A percentile compares a stretch with the other conserved stretches of the same genome.
phyloP scores from a whole-genome alignment of 352 stramenopile species.

The Phytophthora hibernalis region DNA sequence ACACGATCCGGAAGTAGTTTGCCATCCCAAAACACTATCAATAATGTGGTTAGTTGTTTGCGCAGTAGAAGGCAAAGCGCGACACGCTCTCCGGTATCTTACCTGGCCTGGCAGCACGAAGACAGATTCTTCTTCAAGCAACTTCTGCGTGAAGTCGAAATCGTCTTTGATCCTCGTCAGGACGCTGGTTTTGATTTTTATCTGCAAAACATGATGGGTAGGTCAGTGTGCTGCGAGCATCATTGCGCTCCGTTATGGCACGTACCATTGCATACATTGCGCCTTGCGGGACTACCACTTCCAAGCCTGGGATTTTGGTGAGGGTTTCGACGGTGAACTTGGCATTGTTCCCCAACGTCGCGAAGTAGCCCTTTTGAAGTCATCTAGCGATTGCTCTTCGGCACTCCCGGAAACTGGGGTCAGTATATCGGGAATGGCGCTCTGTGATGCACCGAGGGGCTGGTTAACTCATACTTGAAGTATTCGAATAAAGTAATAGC shows the following conservation, averaged over 20 bases:
- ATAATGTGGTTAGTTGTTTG: neutral
- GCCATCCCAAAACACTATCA: constrained; percentile 63
- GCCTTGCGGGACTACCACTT: constrained; percentile 91
- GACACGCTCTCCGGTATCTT: neutral
- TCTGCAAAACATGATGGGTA: constrained; percentile 16
- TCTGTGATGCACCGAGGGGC: constrained; percentile 37
- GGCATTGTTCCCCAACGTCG: constrained; percentile 85
- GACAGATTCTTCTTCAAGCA: constrained; percentile 96
- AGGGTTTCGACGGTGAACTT: constrained; percentile 83
- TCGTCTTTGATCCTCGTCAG: constrained; percentile 92
- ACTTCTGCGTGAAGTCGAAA: constrained; percentile 92
- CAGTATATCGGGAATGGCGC: constrained; percentile 85
- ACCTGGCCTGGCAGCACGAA: constrained; percentile 94
- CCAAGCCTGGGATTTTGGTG: constrained; percentile 80
- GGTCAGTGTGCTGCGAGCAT: no score
- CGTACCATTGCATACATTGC: constrained; percentile 96
- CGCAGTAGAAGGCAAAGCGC: no score
- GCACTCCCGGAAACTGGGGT: constrained; percentile 63
- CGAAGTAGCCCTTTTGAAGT: constrained; percentile 90
- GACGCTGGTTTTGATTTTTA: constrained; percentile 68
- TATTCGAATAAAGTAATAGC: neutral
- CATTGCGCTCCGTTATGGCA: neutral
- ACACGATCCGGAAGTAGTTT: constrained; percentile 83
- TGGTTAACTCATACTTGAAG: neutral
- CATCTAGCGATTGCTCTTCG: constrained; percentile 63